Evolutionary conservation across 1,284 basidiomycete species (phyloP).

Genomic region (Abortiporus biennis): DNA sequence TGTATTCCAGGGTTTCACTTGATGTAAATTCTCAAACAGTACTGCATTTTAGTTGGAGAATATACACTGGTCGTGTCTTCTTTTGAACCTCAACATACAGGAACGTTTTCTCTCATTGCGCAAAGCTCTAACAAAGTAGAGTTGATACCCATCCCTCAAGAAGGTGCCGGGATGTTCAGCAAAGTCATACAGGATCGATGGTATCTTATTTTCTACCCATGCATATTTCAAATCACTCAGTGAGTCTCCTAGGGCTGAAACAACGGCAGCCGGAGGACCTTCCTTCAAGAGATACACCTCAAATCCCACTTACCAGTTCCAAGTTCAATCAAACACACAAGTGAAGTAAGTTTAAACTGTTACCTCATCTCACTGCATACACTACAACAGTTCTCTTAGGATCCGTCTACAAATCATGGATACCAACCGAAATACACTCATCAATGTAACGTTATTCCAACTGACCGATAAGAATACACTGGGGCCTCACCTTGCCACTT

Average conservation of each 20-base stretch:
- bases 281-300: conserved; percentile 51
- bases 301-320: conserved; percentile 69
- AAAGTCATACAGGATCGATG: conserved; percentile 64
- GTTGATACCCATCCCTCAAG: conserved; percentile 75
- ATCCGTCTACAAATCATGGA: conserved; percentile 58
- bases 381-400: conserved; percentile 29
- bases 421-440: conserved; percentile 35
- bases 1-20: conserved; percentile 10
- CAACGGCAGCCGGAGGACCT: conserved; percentile 61
- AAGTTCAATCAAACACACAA: conserved; percentile 44
- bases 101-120: conserved; percentile 57
- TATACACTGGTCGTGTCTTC: conserved; percentile 83
- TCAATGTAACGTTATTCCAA: conserved; percentile 60
- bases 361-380: neutral
- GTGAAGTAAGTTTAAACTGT: conserved; percentile 45
- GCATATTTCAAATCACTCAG: neutral
- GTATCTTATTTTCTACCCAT: conserved; percentile 34
- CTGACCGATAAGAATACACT: conserved; percentile 22
- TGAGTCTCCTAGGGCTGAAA: conserved; percentile 36
- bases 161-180: conserved; percentile 89
- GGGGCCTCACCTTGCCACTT: conserved; percentile 51
- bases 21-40: neutral
- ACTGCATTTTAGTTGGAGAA: conserved; percentile 52
- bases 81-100: conserved; percentile 69
- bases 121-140: conserved; percentile 61